Evolutionary conservation across 1,139 yeast genomes (phyloP).

Genomic region (Suhomyces coccinellae): DNA sequence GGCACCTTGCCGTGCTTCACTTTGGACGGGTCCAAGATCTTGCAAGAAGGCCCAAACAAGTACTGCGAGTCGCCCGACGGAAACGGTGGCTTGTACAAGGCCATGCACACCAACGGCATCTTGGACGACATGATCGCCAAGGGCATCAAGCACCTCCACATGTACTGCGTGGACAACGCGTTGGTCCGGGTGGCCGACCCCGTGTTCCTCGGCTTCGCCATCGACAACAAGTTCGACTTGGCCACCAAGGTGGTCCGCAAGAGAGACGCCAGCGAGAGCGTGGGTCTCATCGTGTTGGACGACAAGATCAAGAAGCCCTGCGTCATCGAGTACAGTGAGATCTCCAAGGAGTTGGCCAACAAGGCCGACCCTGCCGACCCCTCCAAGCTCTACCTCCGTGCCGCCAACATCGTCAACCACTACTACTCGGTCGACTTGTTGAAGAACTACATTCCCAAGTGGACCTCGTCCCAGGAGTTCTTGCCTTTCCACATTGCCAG

Average conservation of each 20-base stretch:
- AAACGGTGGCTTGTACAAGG: conserved; percentile 94
- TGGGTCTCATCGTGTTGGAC: conserved; percentile 85
- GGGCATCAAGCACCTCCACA: conserved; percentile 86
- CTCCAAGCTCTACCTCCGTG: conserved; percentile 69
- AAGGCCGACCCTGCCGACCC: conserved; percentile 51
- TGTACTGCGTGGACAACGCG: conserved; percentile 95
- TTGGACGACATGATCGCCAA: conserved; percentile 66
- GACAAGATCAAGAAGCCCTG: conserved; percentile 65
- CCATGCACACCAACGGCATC: conserved; percentile 64
- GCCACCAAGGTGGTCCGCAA: conserved; percentile 97
- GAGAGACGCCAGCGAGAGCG: conserved; percentile 82
- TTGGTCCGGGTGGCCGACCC: conserved; percentile 96
- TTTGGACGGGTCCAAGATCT: conserved; percentile 65
- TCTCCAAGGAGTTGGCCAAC: conserved; percentile 69
- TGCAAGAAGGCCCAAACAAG: conserved; percentile 53
- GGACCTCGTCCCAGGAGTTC: conserved; percentile 66
- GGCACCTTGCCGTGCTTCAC: conserved; percentile 93
- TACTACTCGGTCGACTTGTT: conserved; percentile 83
- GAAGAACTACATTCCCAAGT: conserved; percentile 55
- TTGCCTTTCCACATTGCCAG: conserved; percentile 93
- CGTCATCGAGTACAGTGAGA: conserved; percentile 95
- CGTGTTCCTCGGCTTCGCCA: conserved; percentile 83
- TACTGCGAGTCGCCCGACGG: conserved; percentile 95
- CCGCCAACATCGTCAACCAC: conserved; percentile 97
- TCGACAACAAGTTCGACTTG: conserved; percentile 61